Evolutionary conservation across 345 rosid genomes (phyloP).

Genomic region (Reutealis trisperma): DNA sequence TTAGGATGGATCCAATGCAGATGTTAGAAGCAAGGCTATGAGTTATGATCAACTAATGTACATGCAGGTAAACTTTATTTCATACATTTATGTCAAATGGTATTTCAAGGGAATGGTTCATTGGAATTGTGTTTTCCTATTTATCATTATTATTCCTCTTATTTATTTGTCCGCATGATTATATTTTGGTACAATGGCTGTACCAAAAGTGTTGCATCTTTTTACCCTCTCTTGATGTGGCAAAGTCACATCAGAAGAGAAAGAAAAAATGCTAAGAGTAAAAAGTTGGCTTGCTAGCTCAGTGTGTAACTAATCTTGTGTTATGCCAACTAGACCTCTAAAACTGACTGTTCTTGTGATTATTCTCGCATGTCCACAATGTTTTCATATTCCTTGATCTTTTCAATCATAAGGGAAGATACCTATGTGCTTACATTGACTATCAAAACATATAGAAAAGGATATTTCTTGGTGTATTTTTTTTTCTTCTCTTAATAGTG

Average conservation of each 20-base stretch:
- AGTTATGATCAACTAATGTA: constrained; percentile 79
- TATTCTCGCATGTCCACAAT: not conserved
- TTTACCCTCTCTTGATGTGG: not conserved
- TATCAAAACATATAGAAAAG: not conserved
- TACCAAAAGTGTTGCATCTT: not conserved
- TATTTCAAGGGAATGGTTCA: not conserved
- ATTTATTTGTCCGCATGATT: not conserved
- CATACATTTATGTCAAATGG: not conserved
- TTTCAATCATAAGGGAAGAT: not conserved
- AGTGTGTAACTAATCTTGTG: not conserved
- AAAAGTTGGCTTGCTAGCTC: not conserved
- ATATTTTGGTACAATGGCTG: not conserved
- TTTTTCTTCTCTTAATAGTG: not conserved
- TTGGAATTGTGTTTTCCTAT: not conserved
- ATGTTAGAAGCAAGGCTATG: constrained; percentile 75
- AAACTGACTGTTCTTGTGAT: not conserved
- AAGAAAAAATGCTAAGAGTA: not conserved
- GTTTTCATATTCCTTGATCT: not conserved
- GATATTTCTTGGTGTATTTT: not conserved
- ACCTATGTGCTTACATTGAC: not conserved
- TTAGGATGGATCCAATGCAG: constrained; percentile 78
- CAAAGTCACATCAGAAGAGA: too few species aligned
- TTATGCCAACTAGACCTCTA: not conserved
- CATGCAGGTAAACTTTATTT: constrained; percentile 64
- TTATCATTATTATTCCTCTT: not conserved